These are phyloP conservation scores for Ustilago loliicola DNA, from an alignment of 1,284 basidiomycete genomes.

Conservation along the genomic window DNA sequence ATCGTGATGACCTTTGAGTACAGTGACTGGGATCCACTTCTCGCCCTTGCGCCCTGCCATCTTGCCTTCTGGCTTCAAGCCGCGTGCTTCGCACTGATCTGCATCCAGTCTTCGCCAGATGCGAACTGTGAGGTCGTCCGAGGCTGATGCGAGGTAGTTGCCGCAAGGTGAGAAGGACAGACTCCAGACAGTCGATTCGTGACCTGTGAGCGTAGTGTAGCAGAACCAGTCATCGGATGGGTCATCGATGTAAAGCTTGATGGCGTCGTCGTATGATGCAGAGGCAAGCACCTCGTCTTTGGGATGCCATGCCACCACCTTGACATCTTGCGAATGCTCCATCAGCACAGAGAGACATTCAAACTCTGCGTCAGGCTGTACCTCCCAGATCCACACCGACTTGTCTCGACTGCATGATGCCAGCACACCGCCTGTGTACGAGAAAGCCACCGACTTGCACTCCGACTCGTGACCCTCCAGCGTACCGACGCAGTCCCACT, in stretches of 20 bases:
- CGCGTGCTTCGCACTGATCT: conserved; percentile 64
- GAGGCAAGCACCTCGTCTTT: conserved; percentile 94
- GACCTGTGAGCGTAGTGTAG: conserved; percentile 83
- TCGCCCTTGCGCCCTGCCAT: conserved; percentile 67
- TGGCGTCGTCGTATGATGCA: conserved; percentile 95
- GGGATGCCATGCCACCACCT: conserved; percentile 94
- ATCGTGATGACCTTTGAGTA: conserved; percentile 74
- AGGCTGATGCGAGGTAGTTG: conserved; percentile 82
- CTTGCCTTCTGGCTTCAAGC: conserved; percentile 57
- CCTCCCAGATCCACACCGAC: conserved; percentile 98
- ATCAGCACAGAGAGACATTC: conserved; percentile 95
- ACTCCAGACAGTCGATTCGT: conserved; percentile 88
- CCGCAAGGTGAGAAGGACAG: conserved; percentile 84
- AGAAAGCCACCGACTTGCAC: conserved; percentile 94
- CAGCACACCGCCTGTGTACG: conserved; percentile 80
- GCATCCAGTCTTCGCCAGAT: conserved; percentile 72
- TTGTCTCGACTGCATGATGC: conserved; percentile 96
- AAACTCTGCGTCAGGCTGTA: conserved; percentile 81
- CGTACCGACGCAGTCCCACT: conserved; percentile 85
- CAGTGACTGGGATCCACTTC: conserved; percentile 69
- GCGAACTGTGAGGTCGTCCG: conserved; percentile 80
- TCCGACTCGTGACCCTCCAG: conserved; percentile 98
- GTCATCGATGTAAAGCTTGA: conserved; percentile 94
- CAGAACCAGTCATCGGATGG: conserved; percentile 95
- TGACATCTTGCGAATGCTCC: conserved; percentile 98